These are phyloP conservation scores for Aspergillus tubingensis DNA, from an alignment of 2,329 filamentous ascomycete genomes.

Conservation along the genomic window DNA sequence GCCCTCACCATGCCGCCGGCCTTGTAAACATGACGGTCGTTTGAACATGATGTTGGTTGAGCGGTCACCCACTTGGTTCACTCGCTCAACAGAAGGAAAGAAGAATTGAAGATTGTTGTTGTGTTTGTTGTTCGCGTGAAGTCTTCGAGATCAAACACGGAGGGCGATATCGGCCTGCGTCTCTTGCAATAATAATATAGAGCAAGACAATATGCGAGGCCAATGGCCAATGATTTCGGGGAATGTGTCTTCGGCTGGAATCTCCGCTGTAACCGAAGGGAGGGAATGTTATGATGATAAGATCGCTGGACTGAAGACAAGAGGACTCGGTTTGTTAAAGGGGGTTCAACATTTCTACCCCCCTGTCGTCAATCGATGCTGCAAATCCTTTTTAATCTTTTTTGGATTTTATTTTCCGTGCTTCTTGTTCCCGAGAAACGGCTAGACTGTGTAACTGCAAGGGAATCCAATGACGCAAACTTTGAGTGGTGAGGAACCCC, in stretches of 20 bases:
- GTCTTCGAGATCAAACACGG: not conserved
- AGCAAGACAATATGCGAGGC: conserved; percentile 15
- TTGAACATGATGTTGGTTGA: conserved; percentile 33
- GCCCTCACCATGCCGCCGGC: conserved; percentile 32
- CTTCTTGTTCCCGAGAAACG: conserved; percentile 3
- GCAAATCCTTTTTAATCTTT: conserved; percentile 3
- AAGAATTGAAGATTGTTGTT: not conserved
- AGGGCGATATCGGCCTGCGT: conserved; percentile 13
- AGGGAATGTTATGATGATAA: conserved; percentile 34
- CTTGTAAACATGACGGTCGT: conserved; percentile 36
- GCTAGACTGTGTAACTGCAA: conserved; percentile 18
- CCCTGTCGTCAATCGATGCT: conserved; percentile 17
- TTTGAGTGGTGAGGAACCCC: conserved; percentile 19
- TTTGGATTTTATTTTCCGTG: conserved; percentile 8
- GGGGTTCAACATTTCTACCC: conserved; percentile 26
- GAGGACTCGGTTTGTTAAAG: conserved; percentile 24
- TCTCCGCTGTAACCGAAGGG: conserved; percentile 32
- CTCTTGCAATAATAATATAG: conserved; percentile 19
- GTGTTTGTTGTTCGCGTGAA: too few relatives aligned
- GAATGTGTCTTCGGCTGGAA: conserved; percentile 30
- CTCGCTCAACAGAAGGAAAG: conserved; percentile 6
- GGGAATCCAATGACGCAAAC: conserved; percentile 18
- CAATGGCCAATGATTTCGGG: conserved; percentile 14
- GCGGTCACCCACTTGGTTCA: not conserved
- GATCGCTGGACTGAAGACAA: conserved; percentile 22